Evolutionary conservation across 2,329 filamentous ascomycete species (phyloP), one percentile per base, ranked within the genome.

Genomic region (Hirsutella rhossiliensis): DNA sequence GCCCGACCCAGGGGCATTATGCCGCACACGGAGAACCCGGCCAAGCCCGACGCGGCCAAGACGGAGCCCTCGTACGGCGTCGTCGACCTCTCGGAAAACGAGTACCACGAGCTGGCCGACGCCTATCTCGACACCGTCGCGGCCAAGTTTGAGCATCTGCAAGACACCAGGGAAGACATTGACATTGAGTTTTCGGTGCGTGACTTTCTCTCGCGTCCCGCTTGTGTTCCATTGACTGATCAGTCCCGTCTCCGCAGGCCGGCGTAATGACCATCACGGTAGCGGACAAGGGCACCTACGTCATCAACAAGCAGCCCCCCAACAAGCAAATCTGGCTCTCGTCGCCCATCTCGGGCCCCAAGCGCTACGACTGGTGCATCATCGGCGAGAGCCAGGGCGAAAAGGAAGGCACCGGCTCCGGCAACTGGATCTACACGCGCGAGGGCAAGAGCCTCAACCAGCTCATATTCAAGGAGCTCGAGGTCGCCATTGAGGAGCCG

Each of bases 281-380:
- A 54, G 77, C 79, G 1, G 68, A 73, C 12, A 70, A 78, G 42
- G 88, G 89, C 49, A 90, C 79, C 28, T 98, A 94, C 60, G 86
- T 98, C 47, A 76, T 98, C 67, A 98, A 98, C 76, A 98, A 98
- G 66, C 92, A 98, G 64, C 92, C 92, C 0, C 88, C 90, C 18
- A 97, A 96, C 72, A 92, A 88, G 71, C 92, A 84, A 61, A 95
- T 98, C 59, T 98, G 92, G 92, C 78, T 97, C 39, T 92, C 87
- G 32, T 94, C 87, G 38, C 92, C 92, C 4, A 71, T 87, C 43
- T 89, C 86, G 6, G 92, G 92, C 0, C 92, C 92, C 13, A 96
- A 96, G 67, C 82, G 90, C 46, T 98, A 83, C 68, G 89, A 97
- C 63, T 98, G 86, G 76, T 84, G 94, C 44, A 62, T 89, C 42